Base-by-base conservation (phyloP, 305 asterid genomes). In the Fraxinus latifolia region DNA sequence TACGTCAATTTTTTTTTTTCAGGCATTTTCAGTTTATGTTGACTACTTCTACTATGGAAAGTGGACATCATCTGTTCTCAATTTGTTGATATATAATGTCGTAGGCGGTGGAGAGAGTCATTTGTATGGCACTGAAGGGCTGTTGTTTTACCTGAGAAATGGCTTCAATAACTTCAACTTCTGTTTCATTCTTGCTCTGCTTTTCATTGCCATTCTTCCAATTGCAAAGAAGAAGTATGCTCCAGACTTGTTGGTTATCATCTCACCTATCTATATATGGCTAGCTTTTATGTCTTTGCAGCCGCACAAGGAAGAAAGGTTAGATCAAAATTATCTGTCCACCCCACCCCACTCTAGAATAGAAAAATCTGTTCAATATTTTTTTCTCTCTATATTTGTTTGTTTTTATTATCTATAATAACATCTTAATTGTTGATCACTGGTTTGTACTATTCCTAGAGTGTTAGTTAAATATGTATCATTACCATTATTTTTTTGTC, bases 301-400 rank as follows among this genome's bases (percentile, higher is more conserved):
- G 91, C 95, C 98, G 19, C 99, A 94, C 93, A 94, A 96, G 87
- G 98, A 96, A 89, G 99, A 96, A 89, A 94, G 99, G 97, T 94
- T 76, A 83, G 85, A 55, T 84, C 50, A 32, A 80, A 82, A 58
- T 33, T 36, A 32, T 31, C 36, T 27, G 32, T 39, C 25, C 72
- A 70, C 73, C 62, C 76, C 72, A 50, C 80, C 76, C 77, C 75
- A 42, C 37, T 23, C 32, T 12, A 17, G 23, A 12, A 65, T 29
- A 65, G 27, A 80, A 42, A 27, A 31, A 12, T 70, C 60, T 11
- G 67, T 50, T 77, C 36, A 33, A 67, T 31, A 73, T 21, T 70
- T 71, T 72, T 17, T 34, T 25, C 27, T 29, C 77, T 25, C 25
- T 34, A 73, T 21, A 60, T 81, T 17, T 70, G 62, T 47, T 65